Percentiles rank a stretch among this genome's conserved stretches.
phyloP scores from a whole-genome alignment of 352 stramenopile genomes.

The Phytopythium ostracodes region DNA sequence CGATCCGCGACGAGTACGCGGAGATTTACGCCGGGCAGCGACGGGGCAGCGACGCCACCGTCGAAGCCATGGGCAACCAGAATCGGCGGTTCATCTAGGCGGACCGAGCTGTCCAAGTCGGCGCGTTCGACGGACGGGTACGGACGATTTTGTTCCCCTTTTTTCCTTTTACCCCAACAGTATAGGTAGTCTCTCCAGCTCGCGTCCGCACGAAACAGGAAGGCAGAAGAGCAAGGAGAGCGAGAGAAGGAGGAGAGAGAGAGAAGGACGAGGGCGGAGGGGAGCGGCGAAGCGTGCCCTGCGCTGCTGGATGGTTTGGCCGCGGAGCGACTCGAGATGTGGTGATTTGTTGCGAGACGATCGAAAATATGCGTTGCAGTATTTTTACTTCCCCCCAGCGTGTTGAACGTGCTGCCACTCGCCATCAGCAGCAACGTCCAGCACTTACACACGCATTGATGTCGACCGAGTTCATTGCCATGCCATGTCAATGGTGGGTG shows the following conservation, averaged over 20 bases:
- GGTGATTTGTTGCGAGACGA: neutral
- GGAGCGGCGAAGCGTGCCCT: neutral
- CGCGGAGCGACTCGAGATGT: neutral
- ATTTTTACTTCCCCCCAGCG: neutral
- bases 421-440: neutral
- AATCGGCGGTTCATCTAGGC: conserved; percentile 53
- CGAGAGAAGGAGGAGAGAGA: neutral
- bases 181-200: neutral
- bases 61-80: conserved; percentile 14
- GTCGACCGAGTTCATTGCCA: too few relatives aligned
- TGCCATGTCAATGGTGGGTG: too few relatives aligned
- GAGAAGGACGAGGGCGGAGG: neutral
- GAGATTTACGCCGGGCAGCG: conserved; percentile 33
- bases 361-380: conserved; percentile 1
- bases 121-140: neutral
- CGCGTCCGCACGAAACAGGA: neutral
- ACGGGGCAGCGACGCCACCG: conserved; percentile 21
- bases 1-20: conserved; percentile 59
- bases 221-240: neutral
- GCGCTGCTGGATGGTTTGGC: too few relatives aligned
- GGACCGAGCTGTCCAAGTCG: neutral
- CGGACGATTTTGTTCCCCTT: neutral
- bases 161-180: neutral
- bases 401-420: neutral
- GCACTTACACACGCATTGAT: too few relatives aligned